Base-by-base conservation (phyloP, 352 stramenopile genomes). In the Globisporangium splendens region DNA sequence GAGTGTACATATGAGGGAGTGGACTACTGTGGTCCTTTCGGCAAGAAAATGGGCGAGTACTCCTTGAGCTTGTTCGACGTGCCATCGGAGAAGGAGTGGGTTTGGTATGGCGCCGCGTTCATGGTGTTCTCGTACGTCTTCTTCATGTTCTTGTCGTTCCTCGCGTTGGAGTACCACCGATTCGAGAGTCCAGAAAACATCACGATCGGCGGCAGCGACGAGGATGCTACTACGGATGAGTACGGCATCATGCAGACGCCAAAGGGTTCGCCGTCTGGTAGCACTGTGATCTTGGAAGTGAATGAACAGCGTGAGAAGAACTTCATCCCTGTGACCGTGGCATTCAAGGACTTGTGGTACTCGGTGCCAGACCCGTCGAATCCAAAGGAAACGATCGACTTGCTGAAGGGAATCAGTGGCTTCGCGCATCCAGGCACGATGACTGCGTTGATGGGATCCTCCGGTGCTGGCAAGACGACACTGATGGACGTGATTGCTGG, bases 401-500 rank as follows among this genome's bases (percentile, higher is more conserved):
- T 51, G 28, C 60, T 95, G 7, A 47, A 65, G 18, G 52, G 64
- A 1, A 63, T 84, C 46, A 66, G 31, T 14, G 74, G 69, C 4
- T 55, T 54, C 28, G 60, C 65, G 11, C 1, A 33, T 0, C 73
- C 73, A 4, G 73, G 74, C 0, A 51, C 41, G 11, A 73, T 85
- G 20, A 69, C 63, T 2, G 73, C 73, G 4, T 42, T 84, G 14
- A 81, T 83, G 66, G 74, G 74, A 17, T 61, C 62, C 0, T 64
- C 50, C 10, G 75, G 15, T 18, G 49, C 49, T 11, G 49, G 49
- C 28, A 55, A 55, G 49, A 55, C 49, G 18, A 97, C 90, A 3
- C 70, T 97, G 15, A 83, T 95, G 56, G 88, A 98, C 72, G 88
- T 97, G 1, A 87, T 98, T 44, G 82, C 89, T 3, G 63, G 89